Evolutionary conservation across 768 basidiomycete genomes (phyloP), one percentile per base, ranked within the genome.

Genomic region (Leccinum uliginosum): DNA sequence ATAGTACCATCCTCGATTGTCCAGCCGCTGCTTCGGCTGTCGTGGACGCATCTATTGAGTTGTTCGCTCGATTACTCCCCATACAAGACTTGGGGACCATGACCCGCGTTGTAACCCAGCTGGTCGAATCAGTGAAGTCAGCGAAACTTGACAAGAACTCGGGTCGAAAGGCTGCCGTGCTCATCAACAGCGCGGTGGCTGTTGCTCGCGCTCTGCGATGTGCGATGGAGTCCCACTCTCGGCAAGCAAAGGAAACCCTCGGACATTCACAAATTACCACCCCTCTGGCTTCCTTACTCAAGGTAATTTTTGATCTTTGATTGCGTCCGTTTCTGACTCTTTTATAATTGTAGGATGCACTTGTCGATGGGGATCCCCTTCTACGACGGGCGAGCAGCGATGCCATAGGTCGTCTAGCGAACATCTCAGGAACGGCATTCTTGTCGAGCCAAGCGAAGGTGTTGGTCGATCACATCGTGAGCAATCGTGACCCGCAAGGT

Each of bases 381-480:
- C 73, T 98, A 17, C 84, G 95, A 1, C 81, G 81, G 17, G 85
- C 87, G 0, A 85, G 87, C 35, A 94, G 93, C 60, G 93, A 97
- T 70, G 85, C 89, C 0, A 84, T 98, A 58, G 97, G 96, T 15
- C 85, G 91, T 15, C 74, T 98, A 8, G 88, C 91, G 8, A 89
- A 84, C 63, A 74, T 96, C 30, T 89, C 89, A 1, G 92, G 88
- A 5, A 91, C 87, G 7, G 81, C 79, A 43, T 96, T 94, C 76
- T 77, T 98, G 50, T 89, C 91, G 1, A 81, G 79, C 46, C 90
- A 95, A 70, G 87, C 93, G 59, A 97, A 97, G 71, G 84, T 84
- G 59, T 78, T 98, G 4, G 93, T 98, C 9, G 90, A 97, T 63
- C 89, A 93, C 65, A 89, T 98, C 23, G 93, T 98, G 55, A 92